phyloP scores from a whole-genome alignment of 257 asterid species.

The Misopates orontium region DNA sequence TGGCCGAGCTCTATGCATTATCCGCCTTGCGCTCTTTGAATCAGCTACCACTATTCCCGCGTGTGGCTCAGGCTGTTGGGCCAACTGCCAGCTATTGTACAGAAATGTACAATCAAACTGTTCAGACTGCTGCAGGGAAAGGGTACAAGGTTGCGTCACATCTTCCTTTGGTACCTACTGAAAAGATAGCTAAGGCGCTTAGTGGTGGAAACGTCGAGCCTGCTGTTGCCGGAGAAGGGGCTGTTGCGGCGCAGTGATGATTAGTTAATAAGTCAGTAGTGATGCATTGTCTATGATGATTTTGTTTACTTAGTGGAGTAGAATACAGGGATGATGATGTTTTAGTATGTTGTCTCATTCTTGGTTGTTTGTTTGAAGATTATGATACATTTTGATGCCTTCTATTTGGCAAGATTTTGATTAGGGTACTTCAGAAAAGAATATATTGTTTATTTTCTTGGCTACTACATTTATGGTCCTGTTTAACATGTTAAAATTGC shows the following conservation, averaged over 20 bases:
- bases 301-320: not conserved
- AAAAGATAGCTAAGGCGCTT: slow-evolving; percentile 64
- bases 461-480: too few species aligned
- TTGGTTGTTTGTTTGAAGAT: too few species aligned
- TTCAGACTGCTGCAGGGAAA: slow-evolving; percentile 56
- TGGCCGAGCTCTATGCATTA: slow-evolving; percentile 81
- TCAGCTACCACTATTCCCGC: slow-evolving; percentile 71
- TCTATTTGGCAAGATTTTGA: too few species aligned
- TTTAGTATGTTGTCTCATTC: too few species aligned
- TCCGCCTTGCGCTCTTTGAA: slow-evolving; percentile 67
- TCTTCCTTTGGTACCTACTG: slow-evolving; percentile 83
- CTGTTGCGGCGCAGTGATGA: slow-evolving; percentile 30
- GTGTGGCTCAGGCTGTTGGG: slow-evolving; percentile 62
- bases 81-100: slow-evolving; percentile 75
- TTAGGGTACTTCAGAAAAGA: too few species aligned
- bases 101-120: slow-evolving; percentile 70
- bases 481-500: too few species aligned
- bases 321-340: too few species aligned
- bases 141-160: slow-evolving; percentile 72
- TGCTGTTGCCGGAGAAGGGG: slow-evolving; percentile 19
- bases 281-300: not conserved
- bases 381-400: too few species aligned
- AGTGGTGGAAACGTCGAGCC: slow-evolving; percentile 24
- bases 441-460: too few species aligned
- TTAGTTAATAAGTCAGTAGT: not conserved